These are phyloP conservation scores for Dujonia santamariae DNA, from an alignment of 1,139 yeast genomes.

Conservation along the genomic window DNA sequence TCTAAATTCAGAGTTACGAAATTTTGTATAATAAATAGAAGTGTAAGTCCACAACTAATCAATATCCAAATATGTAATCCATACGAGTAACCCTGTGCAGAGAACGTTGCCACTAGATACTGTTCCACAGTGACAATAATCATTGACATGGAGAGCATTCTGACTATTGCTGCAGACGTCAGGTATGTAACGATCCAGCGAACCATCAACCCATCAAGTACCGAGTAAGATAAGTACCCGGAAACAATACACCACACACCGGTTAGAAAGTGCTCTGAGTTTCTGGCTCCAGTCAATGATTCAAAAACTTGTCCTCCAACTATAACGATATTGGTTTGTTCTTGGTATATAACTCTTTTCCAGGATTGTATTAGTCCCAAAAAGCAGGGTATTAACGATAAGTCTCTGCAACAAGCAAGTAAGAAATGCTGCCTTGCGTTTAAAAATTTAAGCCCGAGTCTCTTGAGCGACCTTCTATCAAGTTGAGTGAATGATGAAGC, in stretches of 20 bases:
- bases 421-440: conserved; percentile 76
- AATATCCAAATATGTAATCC: conserved; percentile 89
- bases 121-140: conserved; percentile 70
- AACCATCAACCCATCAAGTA: conserved; percentile 84
- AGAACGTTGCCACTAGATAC: conserved; percentile 58
- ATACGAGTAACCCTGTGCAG: conserved; percentile 50
- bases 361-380: conserved; percentile 57
- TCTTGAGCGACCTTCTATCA: conserved; percentile 36
- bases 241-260: conserved; percentile 85
- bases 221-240: conserved; percentile 78
- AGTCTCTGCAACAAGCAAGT: conserved; percentile 68
- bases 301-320: conserved; percentile 16
- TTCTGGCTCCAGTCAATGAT: conserved; percentile 50
- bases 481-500: neutral
- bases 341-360: conserved; percentile 39
- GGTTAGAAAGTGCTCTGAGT: conserved; percentile 68
- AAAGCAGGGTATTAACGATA: conserved; percentile 65
- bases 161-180: conserved; percentile 79
- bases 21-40: conserved; percentile 81
- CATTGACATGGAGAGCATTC: conserved; percentile 81
- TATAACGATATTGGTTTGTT: conserved; percentile 18
- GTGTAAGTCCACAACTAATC: conserved; percentile 79
- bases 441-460: conserved; percentile 61
- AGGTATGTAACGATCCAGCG: conserved; percentile 93
- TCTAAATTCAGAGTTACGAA: conserved; percentile 85